Evolutionary conservation across 1,284 basidiomycete species (phyloP), one percentile per base, ranked within the genome.

Genomic region (Ceratobasidium sp.): DNA sequence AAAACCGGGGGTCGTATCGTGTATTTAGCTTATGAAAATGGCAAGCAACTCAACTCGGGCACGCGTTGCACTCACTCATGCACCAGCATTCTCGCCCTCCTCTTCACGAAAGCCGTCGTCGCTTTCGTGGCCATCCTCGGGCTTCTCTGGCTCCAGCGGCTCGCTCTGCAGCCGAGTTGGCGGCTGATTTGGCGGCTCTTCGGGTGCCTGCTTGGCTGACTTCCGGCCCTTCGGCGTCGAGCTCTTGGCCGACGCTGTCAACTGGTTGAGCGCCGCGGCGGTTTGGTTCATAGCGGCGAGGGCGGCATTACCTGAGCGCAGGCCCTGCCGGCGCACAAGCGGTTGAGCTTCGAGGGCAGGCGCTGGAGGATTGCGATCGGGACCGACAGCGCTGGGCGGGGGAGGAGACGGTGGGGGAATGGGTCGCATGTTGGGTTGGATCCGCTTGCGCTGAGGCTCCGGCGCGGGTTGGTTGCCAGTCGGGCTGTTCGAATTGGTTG

Each of bases 381-480:
- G 28, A 28, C 28, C 54, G 28, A 26, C 54, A 28, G 54, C 54
- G 54, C 28, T 28, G 54, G 28, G n/a, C 28, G 54, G 54, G 54
- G 54, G 54, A 56, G 54, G 54, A 56, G 54, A 26, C 23, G 54
- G 54, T 56, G 54, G 54, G 54, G 54, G 54, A 26, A 28, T 8
- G n/a, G 54, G 54, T 26, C 54, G n/a, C 54, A 56, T 56, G n/a
- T 56, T 56, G 54, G 54, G 54, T 28, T 26, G 26, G 54, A 56
- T 56, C 54, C 54, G 26, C 26, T 56, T 56, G 26, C 54, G 54
- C 54, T 3, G 54, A 31, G 54, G 54, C 54, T 56, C 54, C 10
- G 54, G 54, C 54, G 54, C 26, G 10, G 54, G 54, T 6, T 56
- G n/a, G 26, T 56, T 28, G 10, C 28, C 54, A 31, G 54, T 56